Conservation (phyloP, 1,284 basidiomycete species). For the Gastroboletus turbinatus region DNA sequence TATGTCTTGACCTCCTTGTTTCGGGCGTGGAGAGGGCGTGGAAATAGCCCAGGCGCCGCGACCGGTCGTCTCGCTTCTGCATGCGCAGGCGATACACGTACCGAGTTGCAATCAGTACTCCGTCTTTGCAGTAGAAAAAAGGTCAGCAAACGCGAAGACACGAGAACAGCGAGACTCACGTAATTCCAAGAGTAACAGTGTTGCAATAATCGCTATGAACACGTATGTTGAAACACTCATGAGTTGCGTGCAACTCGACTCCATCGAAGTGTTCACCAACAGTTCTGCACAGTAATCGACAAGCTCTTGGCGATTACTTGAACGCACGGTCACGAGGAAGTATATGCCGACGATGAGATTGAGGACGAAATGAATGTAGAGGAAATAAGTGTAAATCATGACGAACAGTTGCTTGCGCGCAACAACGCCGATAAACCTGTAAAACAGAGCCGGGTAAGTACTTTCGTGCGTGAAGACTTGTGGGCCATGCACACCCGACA, state of each 20-base stretch:
- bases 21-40: constrained; percentile 30
- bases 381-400: constrained; percentile 53
- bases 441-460: constrained; percentile 3
- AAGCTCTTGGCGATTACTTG: constrained; percentile 43
- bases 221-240: constrained; percentile 44
- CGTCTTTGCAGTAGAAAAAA: constrained; percentile 41
- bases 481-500: constrained; percentile 46
- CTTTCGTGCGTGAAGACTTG: background rate
- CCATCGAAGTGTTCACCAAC: constrained; percentile 41
- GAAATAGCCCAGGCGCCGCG: constrained; percentile 35
- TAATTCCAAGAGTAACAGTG: constrained; percentile 50
- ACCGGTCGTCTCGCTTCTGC: constrained; percentile 43
- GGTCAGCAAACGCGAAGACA: background rate
- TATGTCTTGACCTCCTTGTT: constrained; percentile 12
- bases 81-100: constrained; percentile 55
- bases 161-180: constrained; percentile 41
- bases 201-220: constrained; percentile 45
- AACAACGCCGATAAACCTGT: constrained; percentile 57
- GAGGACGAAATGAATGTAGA: constrained; percentile 57
- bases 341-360: constrained; percentile 54
- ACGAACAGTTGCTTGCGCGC: constrained; percentile 61
- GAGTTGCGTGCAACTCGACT: constrained; percentile 46
- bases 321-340: constrained; percentile 50
- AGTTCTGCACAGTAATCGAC: constrained; percentile 46
- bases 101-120: constrained; percentile 55